Base-by-base conservation (phyloP, 2,329 filamentous ascomycete genomes). In the Phaeoacremonium minimum region DNA sequence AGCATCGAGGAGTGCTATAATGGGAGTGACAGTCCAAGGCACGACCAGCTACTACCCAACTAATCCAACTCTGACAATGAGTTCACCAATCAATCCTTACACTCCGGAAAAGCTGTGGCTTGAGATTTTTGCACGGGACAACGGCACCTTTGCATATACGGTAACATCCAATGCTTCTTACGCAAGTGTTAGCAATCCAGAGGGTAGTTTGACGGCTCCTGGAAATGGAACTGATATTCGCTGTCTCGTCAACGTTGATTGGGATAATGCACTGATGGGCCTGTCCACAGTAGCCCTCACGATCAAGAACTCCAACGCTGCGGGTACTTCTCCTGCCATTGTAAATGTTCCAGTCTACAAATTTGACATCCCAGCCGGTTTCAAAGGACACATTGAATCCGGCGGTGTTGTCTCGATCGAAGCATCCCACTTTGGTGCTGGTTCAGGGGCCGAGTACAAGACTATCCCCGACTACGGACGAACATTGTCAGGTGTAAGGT, bases 21-120 rank as follows among this genome's bases (percentile, higher is more conserved):
- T 77, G 51, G 71, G 70, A 6, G 61, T 77, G 6, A 53, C 65
- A 2, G 61, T 69, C 14, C 68, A 76, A 44, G 67, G 66, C 4
- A 67, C 58, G 47, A 70, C 71, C 38, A 67, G 63, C 4, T 64
- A 64, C 4, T 64, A 72, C 9, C 71, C 73, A 64, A 62, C 56
- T 63, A 73, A 50, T 12, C 18, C 43, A 12, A 45, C 29, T 9
- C 41, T 52, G 8, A 42, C 43, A 3, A 35, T 50, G 6, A 36
- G 37, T 3, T 32, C 50, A 2, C n/a, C n/a, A n/a, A 33, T 48
- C 18, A 46, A 33, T 30, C 46, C 47, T 5, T 53, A 45, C 65
- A 36, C 64, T 35, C 34, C 53, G 55, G 48, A 47, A 16, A 51
- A 52, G 17, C 58, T 64, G 17, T 72, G 62, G 61, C 57, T 73